Evolutionary conservation across 2,329 filamentous ascomycete genomes (phyloP).

Genomic region (Fusarium sulawesiense): DNA sequence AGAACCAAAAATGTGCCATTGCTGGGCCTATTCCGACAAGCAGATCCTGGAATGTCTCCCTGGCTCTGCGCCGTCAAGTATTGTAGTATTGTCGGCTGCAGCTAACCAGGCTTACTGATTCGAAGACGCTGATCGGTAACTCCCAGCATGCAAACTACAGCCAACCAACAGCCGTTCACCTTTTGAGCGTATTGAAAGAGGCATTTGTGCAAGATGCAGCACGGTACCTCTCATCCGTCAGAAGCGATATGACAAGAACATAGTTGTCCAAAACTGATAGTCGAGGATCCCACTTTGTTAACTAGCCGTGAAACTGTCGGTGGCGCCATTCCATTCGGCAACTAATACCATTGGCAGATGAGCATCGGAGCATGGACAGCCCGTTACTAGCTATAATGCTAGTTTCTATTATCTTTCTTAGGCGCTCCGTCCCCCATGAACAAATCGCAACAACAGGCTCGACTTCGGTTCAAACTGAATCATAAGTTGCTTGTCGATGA

Average conservation of each 20-base stretch:
- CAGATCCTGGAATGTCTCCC: conserved; percentile 16
- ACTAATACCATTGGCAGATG: conserved; percentile 26
- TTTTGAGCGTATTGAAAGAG: not conserved
- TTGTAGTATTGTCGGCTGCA: not conserved
- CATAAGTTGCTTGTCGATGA: not conserved
- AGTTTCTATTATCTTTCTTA: conserved; percentile 5
- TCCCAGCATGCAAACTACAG: not conserved
- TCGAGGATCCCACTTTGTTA: conserved; percentile 19
- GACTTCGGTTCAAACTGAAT: not conserved
- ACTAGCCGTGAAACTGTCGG: conserved; percentile 10
- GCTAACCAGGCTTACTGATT: not conserved
- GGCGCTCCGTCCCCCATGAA: not conserved
- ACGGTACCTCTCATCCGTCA: conserved; percentile 1
- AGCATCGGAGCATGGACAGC: conserved; percentile 16
- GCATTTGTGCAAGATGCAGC: not conserved
- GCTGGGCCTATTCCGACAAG: conserved; percentile 12
- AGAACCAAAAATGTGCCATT: conserved; percentile 25
- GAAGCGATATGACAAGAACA: conserved; percentile 7
- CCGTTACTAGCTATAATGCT: conserved; percentile 29
- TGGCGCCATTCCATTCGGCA: conserved; percentile 40
- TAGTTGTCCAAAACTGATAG: not conserved
- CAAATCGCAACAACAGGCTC: conserved; percentile 1
- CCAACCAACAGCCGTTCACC: not conserved
- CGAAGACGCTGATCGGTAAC: not conserved
- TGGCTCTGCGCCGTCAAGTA: conserved; percentile 1